phyloP scores from a whole-genome alignment of 2,329 filamentous ascomycete genomes.

The Exserohilum turcica region DNA sequence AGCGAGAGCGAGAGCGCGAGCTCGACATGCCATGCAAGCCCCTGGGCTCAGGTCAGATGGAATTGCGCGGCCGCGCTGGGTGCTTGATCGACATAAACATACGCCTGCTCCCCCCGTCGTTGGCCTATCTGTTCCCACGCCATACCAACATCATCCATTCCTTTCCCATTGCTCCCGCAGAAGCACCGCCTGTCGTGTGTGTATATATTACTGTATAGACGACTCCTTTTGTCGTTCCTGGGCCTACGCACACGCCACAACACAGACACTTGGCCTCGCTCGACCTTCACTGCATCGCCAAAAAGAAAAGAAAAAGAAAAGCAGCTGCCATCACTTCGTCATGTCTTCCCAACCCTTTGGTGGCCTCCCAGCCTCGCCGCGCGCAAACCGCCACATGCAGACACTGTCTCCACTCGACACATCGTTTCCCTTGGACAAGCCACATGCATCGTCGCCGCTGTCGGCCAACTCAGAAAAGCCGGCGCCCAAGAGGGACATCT shows the following conservation, averaged over 20 bases:
- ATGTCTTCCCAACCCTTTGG: slow-evolving; percentile 26
- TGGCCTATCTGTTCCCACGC: slow-evolving; percentile 22
- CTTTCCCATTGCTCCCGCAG: slow-evolving; percentile 6
- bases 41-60: slow-evolving; percentile 33
- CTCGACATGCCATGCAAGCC: slow-evolving; percentile 15
- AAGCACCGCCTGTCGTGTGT: slow-evolving; percentile 4
- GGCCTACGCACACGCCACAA: neutral
- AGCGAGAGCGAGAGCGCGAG: too few relatives aligned
- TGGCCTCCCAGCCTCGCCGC: slow-evolving; percentile 34
- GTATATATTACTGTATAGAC: slow-evolving; percentile 9
- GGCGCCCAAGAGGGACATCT: slow-evolving; percentile 30
- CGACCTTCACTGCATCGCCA: too few relatives aligned
- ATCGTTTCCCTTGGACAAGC: slow-evolving; percentile 16
- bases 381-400: slow-evolving; percentile 25
- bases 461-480: slow-evolving; percentile 22
- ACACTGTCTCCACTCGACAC: slow-evolving; percentile 31
- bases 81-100: slow-evolving; percentile 29
- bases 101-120: slow-evolving; percentile 21
- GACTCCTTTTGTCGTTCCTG: slow-evolving; percentile 6
- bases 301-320: too few relatives aligned
- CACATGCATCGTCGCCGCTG: slow-evolving; percentile 22
- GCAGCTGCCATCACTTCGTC: slow-evolving; percentile 14
- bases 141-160: slow-evolving; percentile 25
- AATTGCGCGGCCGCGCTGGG: slow-evolving; percentile 24
- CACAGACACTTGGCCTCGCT: neutral